Evolutionary conservation across 2,329 filamentous ascomycete species (phyloP).

Genomic region (Microsporum audouinii): DNA sequence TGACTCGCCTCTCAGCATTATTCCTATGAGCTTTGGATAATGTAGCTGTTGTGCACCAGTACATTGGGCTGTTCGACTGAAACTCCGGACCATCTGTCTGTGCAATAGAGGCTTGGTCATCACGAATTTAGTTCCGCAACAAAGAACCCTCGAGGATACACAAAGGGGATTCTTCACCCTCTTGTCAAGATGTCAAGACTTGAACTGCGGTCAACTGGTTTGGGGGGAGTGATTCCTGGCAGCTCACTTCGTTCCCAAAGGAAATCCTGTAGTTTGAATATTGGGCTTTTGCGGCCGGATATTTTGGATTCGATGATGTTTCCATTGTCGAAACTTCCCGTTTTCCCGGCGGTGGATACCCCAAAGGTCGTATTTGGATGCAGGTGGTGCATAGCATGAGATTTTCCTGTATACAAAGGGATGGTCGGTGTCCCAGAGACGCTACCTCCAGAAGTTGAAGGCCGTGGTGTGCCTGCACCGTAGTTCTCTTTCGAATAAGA

Average conservation of each 20-base stretch:
- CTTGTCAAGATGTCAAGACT: not conserved
- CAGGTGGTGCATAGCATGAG: not conserved
- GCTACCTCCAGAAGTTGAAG: not conserved
- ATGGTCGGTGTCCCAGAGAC: not conserved
- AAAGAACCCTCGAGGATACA: not conserved
- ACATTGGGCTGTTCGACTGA: not conserved
- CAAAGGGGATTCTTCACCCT: not conserved
- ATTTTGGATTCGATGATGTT: not conserved
- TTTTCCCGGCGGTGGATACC: not conserved
- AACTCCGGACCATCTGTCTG: not conserved
- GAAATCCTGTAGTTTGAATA: not conserved
- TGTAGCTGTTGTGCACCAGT: not conserved
- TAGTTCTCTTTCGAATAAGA: not conserved
- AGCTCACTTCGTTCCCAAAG: not conserved
- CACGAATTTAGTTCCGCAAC: not conserved
- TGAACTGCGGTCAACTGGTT: not conserved
- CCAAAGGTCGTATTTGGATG: not conserved
- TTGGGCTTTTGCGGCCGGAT: not conserved
- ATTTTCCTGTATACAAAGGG: not conserved
- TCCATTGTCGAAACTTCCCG: not conserved
- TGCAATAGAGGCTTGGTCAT: not conserved
- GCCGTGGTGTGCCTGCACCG: not conserved
- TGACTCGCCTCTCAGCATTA: not conserved
- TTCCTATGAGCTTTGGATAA: not conserved
- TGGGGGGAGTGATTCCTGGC: not conserved